Percentiles rank a stretch among this genome's conserved stretches.
Conservation (phyloP, 73 alveolate genomes). For the Paramecium caudatum region DNA sequence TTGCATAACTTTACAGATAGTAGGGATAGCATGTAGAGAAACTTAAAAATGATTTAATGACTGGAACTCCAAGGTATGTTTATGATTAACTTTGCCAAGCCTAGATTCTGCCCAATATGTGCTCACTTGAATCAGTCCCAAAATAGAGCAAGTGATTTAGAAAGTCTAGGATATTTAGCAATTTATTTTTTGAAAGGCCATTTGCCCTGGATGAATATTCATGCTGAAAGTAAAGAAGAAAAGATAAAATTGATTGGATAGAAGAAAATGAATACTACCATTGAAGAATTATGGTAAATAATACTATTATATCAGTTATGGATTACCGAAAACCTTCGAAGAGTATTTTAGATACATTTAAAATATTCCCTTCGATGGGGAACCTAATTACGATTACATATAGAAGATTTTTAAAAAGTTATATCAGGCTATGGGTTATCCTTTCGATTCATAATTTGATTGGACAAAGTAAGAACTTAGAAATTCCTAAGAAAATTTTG, state of each 20-base stretch:
- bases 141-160: slow-evolving; percentile 93
- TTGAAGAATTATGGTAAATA: slow-evolving; percentile 75
- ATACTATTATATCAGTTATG: background rate
- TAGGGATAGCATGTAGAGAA: slow-evolving; percentile 58
- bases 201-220: slow-evolving; percentile 94
- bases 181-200: slow-evolving; percentile 91
- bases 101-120: slow-evolving; percentile 83
- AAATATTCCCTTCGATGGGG: slow-evolving; percentile 44
- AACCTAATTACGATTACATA: slow-evolving; percentile 36
- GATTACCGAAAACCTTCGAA: slow-evolving; percentile 56
- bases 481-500: slow-evolving; percentile 29
- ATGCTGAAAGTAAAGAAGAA: slow-evolving; percentile 88
- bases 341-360: slow-evolving; percentile 41
- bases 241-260: slow-evolving; percentile 85
- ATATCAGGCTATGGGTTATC: slow-evolving; percentile 18
- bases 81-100: slow-evolving; percentile 78
- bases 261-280: slow-evolving; percentile 85
- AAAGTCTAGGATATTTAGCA: slow-evolving; percentile 87
- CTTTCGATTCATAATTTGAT: slow-evolving; percentile 31
- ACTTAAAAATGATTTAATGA: background rate
- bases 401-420: slow-evolving; percentile 1
- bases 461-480: slow-evolving; percentile 14
- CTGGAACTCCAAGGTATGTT: slow-evolving; percentile 87
- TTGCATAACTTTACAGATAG: slow-evolving; percentile 38
- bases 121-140: slow-evolving; percentile 90